Base-by-base conservation (phyloP, 495 filamentous ascomycete species). In the Aspergillus haitiensis region DNA sequence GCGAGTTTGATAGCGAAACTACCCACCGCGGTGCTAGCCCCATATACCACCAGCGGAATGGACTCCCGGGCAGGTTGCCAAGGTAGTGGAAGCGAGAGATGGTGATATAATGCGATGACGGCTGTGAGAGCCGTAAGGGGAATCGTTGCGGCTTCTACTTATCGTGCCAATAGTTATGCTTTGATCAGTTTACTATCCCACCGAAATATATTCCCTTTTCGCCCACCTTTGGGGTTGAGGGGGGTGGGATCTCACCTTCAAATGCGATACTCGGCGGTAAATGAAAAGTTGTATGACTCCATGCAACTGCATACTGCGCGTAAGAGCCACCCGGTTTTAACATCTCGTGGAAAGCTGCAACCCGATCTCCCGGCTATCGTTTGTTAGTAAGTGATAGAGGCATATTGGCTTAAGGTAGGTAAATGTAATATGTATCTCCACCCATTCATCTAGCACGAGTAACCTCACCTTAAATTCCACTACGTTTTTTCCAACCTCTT, bases 121-220 rank as follows among this genome's bases (percentile, higher is more conserved):
- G 86, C 78, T 1, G 88, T 91, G 82, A 90, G 82, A 40, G 85
- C 86, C 4, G 88, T 87, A 7, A 92, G 78, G 1, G 87, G 88
- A 48, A 90, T 76, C 0, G 88, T 82, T 2, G 88, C 82, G 6
- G 81, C 88, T 67, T 89, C 86, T 53, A 59, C n/a, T 27, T 27
- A 27, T 27, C 21, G 21, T 27, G 21, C 21, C 21, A 27, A 27
- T 27, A 27, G 3, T 27, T 3, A 27, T 27, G 3, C 21, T 27
- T 27, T 27, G 21, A 27, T 27, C 3, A 27, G 21, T 27, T 3
- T 27, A 27, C 21, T 27, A 27, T 27, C 21, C 21, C 3, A 27
- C 21, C 1, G 21, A 27, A 27, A 27, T 3, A 3, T 27, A 27
- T 27, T 27, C 21, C 21, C 1, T 27, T 27, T 27, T 27, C 21